Evolutionary conservation across 2,329 filamentous ascomycete genomes (phyloP).

Genomic region (Fusarium sp.): DNA sequence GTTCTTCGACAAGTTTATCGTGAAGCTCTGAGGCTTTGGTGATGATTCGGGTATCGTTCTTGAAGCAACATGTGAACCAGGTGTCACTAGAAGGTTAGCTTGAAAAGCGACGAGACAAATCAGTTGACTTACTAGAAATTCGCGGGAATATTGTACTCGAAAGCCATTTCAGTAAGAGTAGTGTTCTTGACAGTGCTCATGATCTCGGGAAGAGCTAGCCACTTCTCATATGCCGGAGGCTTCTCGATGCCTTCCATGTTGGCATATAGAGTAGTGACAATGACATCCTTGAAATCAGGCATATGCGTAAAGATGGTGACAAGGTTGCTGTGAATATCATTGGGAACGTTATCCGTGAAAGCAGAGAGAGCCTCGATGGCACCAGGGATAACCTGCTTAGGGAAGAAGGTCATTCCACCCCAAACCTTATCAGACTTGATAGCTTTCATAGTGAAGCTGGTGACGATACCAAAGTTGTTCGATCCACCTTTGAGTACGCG

Average conservation of each 20-base stretch:
- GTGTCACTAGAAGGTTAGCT: constrained; percentile 1
- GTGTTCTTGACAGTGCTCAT: constrained; percentile 24
- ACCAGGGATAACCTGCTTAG: constrained; percentile 16
- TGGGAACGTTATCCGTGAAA: constrained; percentile 21
- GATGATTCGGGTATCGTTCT: constrained; percentile 23
- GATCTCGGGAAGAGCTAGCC: constrained; percentile 28
- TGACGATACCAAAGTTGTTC: constrained; percentile 54
- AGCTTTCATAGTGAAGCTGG: constrained; percentile 41
- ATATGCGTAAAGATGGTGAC: constrained; percentile 13
- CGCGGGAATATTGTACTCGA: constrained; percentile 29
- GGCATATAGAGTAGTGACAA: constrained; percentile 14
- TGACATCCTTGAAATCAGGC: constrained; percentile 23
- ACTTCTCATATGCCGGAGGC: constrained; percentile 25
- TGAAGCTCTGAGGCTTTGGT: constrained; percentile 21
- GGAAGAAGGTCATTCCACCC: constrained; percentile 29
- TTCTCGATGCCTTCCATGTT: constrained; percentile 23
- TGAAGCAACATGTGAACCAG: constrained; percentile 28
- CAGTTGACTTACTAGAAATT: constrained; percentile 15
- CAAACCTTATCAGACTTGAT: constrained; percentile 31
- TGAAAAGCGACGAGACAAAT: background rate
- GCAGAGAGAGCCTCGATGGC: constrained; percentile 4
- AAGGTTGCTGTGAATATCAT: constrained; percentile 21
- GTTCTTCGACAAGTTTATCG: constrained; percentile 15
- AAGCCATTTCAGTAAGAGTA: constrained; percentile 22
- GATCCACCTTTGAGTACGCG: constrained; percentile 55